These are phyloP conservation scores for Lichtheimia hyalospora DNA, from an alignment of 371 early-diverging fungal genomes.

Conservation along the genomic window DNA sequence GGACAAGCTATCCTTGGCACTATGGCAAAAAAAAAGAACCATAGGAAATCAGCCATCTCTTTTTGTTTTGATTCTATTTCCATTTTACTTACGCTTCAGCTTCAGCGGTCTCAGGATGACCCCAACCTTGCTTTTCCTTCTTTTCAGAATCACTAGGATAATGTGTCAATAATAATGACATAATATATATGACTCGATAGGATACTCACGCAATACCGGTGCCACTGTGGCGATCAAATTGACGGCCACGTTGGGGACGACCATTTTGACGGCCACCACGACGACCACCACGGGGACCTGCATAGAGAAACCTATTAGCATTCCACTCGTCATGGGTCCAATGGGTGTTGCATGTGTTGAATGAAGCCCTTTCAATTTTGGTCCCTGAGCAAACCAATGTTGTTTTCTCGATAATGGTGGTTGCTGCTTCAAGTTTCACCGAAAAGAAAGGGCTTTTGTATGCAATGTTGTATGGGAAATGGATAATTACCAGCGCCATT, in stretches of 20 bases:
- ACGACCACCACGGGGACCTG: conserved; percentile 38
- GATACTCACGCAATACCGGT: conserved; percentile 64
- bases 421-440: not conserved
- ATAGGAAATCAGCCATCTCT: not conserved
- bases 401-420: not conserved
- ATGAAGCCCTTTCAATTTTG: no score
- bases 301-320: not conserved
- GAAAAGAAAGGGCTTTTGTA: not conserved
- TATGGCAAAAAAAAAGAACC: no score
- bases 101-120: conserved; percentile 55
- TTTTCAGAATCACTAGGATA: conserved; percentile 79
- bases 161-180: no score
- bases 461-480: not conserved
- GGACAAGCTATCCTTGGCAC: conserved; percentile 31
- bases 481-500: conserved; percentile 22
- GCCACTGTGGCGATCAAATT: conserved; percentile 82
- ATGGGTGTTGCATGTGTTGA: no score
- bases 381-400: no score
- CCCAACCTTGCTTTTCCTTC: conserved; percentile 85
- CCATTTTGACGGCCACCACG: conserved; percentile 56
- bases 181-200: no score
- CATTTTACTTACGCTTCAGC: conserved; percentile 39
- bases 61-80: no score
- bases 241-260: conserved; percentile 55
- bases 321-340: not conserved